Conservation (phyloP, 2,329 filamentous ascomycete species). For the Ascochyta pisi region DNA sequence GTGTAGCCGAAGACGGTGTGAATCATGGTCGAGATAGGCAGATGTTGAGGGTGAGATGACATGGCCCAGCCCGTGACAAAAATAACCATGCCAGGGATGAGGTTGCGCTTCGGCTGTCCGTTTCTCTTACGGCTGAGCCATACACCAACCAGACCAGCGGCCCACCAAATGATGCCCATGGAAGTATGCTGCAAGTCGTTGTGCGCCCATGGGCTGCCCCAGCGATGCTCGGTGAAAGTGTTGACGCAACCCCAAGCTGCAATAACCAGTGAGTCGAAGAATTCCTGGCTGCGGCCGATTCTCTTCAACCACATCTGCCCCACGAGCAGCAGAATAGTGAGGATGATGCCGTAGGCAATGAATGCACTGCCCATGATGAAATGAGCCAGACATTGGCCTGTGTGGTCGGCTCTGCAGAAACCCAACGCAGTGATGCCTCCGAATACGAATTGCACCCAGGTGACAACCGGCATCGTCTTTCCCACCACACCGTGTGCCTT, state of each 20-base stretch:
- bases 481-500: constrained; percentile 80
- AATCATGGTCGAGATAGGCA: constrained; percentile 85
- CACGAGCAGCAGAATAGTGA: constrained; percentile 85
- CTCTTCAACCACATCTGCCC: constrained; percentile 86
- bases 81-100: constrained; percentile 90
- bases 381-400: constrained; percentile 91
- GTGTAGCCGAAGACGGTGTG: constrained; percentile 93
- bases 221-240: constrained; percentile 96
- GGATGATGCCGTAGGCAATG: constrained; percentile 87
- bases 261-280: constrained; percentile 92
- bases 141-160: constrained; percentile 85
- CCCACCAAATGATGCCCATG: constrained; percentile 99
- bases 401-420: constrained; percentile 90
- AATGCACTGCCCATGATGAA: constrained; percentile 99
- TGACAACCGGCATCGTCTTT: constrained; percentile 83
- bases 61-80: constrained; percentile 94
- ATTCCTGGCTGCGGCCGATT: constrained; percentile 89
- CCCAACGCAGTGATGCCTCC: constrained; percentile 91
- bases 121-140: constrained; percentile 88
- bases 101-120: constrained; percentile 87
- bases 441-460: constrained; percentile 95
- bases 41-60: constrained; percentile 85
- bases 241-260: constrained; percentile 96
- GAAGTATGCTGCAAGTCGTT: constrained; percentile 98
- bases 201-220: constrained; percentile 86